Base-by-base conservation (phyloP, 169 alveolate genomes). In the Toxoplasma gondii region DNA sequence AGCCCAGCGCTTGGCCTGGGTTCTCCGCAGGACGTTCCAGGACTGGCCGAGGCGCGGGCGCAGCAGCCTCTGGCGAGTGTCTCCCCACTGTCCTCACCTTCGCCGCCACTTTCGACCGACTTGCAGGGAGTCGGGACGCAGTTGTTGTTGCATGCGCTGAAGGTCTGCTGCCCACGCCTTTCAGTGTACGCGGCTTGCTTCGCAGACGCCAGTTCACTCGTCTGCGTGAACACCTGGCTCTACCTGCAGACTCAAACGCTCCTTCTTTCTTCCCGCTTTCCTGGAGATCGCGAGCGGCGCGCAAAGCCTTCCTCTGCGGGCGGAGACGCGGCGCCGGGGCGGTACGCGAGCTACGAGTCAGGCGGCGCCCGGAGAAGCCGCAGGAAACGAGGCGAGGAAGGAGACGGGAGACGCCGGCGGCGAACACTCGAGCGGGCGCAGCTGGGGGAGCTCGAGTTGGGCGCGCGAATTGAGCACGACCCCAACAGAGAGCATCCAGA, bases 111-210 rank as follows among this genome's bases (percentile, higher is more conserved):
- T 49, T 12, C 58, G 4, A 17, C 86, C 86, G 45, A n/a, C 29
- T 49, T 49, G 45, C 9, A 16, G n/a, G 86, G 86, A 7, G 86
- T 78, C 39, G 86, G 90, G 67, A 36, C n/a, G 90, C 90, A 82
- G 53, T 31, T 82, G 53, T 41, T 82, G 67, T n/a, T 82, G 90
- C 90, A 44, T 36, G 90, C 41, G 41, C 92, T 92, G 88, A 54
- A 91, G 44, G 91, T 92, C 45, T 82, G 95, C 82, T 67, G 93
- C 24, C 95, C 95, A 16, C 93, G 95, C 24, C 91, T 93, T 53
- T 92, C 95, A 12, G 93, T 93, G 69, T 87, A 84, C 64, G 95
- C 95, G 54, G n/a, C 93, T 22, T 87, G 93, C 93, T 88, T 93
- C 80, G 43, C 91, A n/a, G 95, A 87, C 80, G 64, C 83, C 80